Base-by-base conservation (phyloP, 768 basidiomycete species). In the Infundibulicybe gibba region DNA sequence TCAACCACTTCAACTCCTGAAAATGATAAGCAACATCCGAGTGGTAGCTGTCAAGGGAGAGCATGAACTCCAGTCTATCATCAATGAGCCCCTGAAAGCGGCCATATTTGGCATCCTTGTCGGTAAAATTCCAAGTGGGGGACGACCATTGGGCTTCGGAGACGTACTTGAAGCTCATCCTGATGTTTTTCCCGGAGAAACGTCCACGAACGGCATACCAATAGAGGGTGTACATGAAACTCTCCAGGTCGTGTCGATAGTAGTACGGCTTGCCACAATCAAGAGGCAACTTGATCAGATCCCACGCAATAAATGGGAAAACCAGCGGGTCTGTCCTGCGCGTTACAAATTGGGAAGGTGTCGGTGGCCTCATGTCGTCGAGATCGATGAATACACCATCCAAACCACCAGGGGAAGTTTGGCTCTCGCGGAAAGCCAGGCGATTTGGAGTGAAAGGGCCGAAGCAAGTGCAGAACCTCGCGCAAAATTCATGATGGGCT, bases 191-290 rank as follows among this genome's bases (percentile, higher is more conserved):
- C 25, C 8, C 4, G 14, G 4, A 3, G 35, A 38, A 38, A 14
- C 14, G 38, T 16, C 14, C 2, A 19, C 15, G 5, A 19, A 16
- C 44, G 41, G 45, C 38, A n/a, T 25, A 34, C 49, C 49, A 49
- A 32, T 44, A 38, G 2, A 49, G 30, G 16, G 44, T 35, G 38
- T 45, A 45, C 32, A 45, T 44, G 3, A 49, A 25, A 11, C 31
- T 34, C 38, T 49, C 49, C 12, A 41, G n/a, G 32, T 40, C 31
- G 43, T 41, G 42, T 31, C 43, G 39, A 33, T 49, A 49, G 25
- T 25, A 25, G 17, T 38, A 19, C 35, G 35, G 14, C 3, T 38
- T 19, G 35, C 35, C 17, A 10, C 35, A 25, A 25, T 25, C 25
- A 8, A 25, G 35, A 10, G 35, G 35, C n/a, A n/a, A n/a, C n/a